These are phyloP conservation scores for Favolaschia claudopus DNA, from an alignment of 768 basidiomycete genomes.

Conservation along the genomic window DNA sequence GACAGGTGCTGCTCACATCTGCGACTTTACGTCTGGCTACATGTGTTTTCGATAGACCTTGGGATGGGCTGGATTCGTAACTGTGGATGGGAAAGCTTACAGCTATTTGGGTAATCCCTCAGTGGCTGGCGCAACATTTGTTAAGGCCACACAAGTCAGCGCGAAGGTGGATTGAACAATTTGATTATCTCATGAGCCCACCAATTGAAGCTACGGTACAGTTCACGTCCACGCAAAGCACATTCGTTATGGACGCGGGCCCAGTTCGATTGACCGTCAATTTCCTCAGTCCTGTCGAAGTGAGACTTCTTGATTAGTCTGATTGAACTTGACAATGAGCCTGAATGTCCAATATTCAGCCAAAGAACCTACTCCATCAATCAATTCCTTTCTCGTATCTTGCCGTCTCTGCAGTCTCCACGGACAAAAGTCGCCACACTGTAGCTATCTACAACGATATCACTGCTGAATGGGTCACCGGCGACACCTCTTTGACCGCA, in stretches of 20 bases:
- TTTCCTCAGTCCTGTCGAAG: slow-evolving; percentile 74
- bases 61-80: slow-evolving; percentile 72
- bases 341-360: slow-evolving; percentile 41
- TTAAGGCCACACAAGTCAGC: slow-evolving; percentile 63
- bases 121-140: slow-evolving; percentile 50
- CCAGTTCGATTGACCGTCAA: slow-evolving; percentile 65
- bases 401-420: slow-evolving; percentile 54
- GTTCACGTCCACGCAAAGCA: slow-evolving; percentile 75
- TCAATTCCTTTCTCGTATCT: slow-evolving; percentile 69
- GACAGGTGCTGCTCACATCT: slow-evolving; percentile 49
- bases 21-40: background rate
- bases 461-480: slow-evolving; percentile 61
- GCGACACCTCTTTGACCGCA: slow-evolving; percentile 53
- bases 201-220: slow-evolving; percentile 29
- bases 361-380: slow-evolving; percentile 64
- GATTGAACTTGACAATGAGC: too few relatives aligned
- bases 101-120: slow-evolving; percentile 61
- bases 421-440: slow-evolving; percentile 53
- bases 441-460: slow-evolving; percentile 69
- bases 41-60: slow-evolving; percentile 50
- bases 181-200: background rate
- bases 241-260: slow-evolving; percentile 67
- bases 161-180: slow-evolving; percentile 47
- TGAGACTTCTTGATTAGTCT: slow-evolving; percentile 36
- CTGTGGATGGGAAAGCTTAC: slow-evolving; percentile 63